Percentiles rank a stretch among this genome's conserved stretches.
These are phyloP conservation scores for Linderniella brevidens DNA, from an alignment of 257 asterid genomes.

Conservation along the genomic window DNA sequence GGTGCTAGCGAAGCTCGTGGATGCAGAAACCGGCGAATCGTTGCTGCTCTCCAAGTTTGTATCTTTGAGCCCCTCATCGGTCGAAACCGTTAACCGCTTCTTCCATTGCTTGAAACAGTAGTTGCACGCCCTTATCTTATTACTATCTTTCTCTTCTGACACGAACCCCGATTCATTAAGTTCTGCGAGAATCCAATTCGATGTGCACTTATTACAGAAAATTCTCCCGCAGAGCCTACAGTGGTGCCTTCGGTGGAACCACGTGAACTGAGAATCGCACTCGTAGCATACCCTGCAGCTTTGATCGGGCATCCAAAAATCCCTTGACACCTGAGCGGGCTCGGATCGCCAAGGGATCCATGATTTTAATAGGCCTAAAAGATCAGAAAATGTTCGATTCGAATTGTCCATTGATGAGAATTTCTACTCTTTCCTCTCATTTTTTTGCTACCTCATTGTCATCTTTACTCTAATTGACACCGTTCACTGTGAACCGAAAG, in stretches of 20 bases:
- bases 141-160: conserved; percentile 54
- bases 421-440: conserved; percentile 23
- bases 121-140: conserved; percentile 62
- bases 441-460: conserved; percentile 38
- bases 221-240: conserved; percentile 87
- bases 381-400: conserved; percentile 41
- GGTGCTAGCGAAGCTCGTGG: conserved; percentile 59
- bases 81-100: conserved; percentile 22
- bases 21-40: conserved; percentile 32
- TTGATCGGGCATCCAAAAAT: conserved; percentile 98
- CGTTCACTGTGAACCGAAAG: conserved; percentile 11
- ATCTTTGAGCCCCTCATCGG: conserved; percentile 34
- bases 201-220: conserved; percentile 79
- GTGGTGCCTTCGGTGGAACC: conserved; percentile 87
- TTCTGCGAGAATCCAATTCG: conserved; percentile 51
- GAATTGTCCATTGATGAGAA: conserved; percentile 28
- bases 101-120: conserved; percentile 72
- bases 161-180: conserved; percentile 18
- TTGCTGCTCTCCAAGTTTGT: conserved; percentile 30
- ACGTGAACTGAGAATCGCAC: conserved; percentile 75
- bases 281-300: conserved; percentile 96
- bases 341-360: conserved; percentile 74
- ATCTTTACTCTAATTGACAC: conserved; percentile 35
- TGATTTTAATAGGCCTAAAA: conserved; percentile 42
- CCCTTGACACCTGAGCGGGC: conserved; percentile 70